Evolutionary conservation across 345 rosid species (phyloP).

Genomic region (Heritiera littoralis): DNA sequence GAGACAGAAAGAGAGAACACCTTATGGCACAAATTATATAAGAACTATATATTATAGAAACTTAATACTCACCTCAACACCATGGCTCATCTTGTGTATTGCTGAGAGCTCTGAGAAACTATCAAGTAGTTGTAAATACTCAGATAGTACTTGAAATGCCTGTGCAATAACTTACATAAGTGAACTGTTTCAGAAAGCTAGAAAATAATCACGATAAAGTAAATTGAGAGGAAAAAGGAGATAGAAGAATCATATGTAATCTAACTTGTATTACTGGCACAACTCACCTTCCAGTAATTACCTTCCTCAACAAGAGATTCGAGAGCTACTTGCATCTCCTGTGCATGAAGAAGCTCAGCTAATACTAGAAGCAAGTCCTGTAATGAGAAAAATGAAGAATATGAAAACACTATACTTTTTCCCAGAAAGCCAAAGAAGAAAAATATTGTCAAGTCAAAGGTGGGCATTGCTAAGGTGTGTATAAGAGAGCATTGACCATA

Average conservation of each 20-base stretch:
- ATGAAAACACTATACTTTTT: neutral
- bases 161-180: slow-evolving; percentile 38
- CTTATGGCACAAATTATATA: neutral
- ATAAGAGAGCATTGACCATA: slow-evolving; percentile 50
- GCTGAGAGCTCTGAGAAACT: slow-evolving; percentile 85
- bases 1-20: neutral
- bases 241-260: neutral
- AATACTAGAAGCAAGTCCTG: slow-evolving; percentile 90
- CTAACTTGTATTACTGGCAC: neutral
- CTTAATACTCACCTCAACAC: slow-evolving; percentile 75
- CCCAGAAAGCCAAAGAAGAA: slow-evolving; percentile 4
- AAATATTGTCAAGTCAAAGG: slow-evolving; percentile 16
- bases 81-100: slow-evolving; percentile 90
- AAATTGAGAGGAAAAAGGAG: slow-evolving; percentile 12
- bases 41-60: neutral
- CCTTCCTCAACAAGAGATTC: slow-evolving; percentile 91
- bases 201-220: slow-evolving; percentile 16
- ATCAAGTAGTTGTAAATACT: slow-evolving; percentile 92
- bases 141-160: slow-evolving; percentile 98
- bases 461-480: slow-evolving; percentile 6
- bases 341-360: slow-evolving; percentile 72
- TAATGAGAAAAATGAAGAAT: slow-evolving; percentile 26
- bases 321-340: slow-evolving; percentile 74
- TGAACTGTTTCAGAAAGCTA: slow-evolving; percentile 7
- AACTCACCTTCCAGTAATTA: slow-evolving; percentile 84